These are phyloP conservation scores for Balamuthia mandrillaris DNA, from an alignment of 208 protist species.

Conservation along the genomic window DNA sequence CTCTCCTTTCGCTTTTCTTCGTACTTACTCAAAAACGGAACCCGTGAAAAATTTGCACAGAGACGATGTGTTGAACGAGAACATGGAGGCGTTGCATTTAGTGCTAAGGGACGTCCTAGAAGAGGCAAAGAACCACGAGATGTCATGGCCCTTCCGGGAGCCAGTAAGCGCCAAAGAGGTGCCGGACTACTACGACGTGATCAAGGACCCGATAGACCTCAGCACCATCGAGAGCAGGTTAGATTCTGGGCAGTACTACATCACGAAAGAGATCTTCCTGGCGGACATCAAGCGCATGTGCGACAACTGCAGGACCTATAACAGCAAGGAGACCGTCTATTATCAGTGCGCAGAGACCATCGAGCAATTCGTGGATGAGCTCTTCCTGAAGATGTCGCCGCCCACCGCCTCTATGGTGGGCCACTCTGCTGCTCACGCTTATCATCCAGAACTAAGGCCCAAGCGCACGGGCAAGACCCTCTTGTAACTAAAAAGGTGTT, in stretches of 20 bases:
- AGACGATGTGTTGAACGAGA: slow-evolving; percentile 2
- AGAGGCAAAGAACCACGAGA: slow-evolving; percentile 30
- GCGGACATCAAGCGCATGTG: slow-evolving; percentile 66
- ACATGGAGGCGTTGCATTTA: not conserved
- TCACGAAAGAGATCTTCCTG: slow-evolving; percentile 59
- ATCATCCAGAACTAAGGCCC: too few relatives aligned
- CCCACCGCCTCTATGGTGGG: too few relatives aligned
- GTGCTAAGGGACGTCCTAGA: not conserved
- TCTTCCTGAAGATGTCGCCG: too few relatives aligned
- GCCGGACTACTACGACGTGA: slow-evolving; percentile 63
- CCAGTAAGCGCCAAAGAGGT: slow-evolving; percentile 57
- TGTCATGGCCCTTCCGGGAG: slow-evolving; percentile 65
- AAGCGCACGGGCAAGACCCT: too few relatives aligned
- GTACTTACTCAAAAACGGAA: not conserved
- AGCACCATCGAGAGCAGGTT: slow-evolving; percentile 47
- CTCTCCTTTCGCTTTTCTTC: not conserved
- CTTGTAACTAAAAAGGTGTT: too few relatives aligned
- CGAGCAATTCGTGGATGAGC: slow-evolving; percentile 22
- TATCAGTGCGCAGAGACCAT: slow-evolving; percentile 47
- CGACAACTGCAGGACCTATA: slow-evolving; percentile 65
- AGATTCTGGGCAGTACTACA: slow-evolving; percentile 48
- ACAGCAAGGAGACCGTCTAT: slow-evolving; percentile 49
- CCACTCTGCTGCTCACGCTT: too few relatives aligned
- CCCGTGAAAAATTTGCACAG: not conserved
- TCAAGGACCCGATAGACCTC: slow-evolving; percentile 68